phyloP scores from a whole-genome alignment of 805 yeast species.

The Metschnikowia cubensis region DNA sequence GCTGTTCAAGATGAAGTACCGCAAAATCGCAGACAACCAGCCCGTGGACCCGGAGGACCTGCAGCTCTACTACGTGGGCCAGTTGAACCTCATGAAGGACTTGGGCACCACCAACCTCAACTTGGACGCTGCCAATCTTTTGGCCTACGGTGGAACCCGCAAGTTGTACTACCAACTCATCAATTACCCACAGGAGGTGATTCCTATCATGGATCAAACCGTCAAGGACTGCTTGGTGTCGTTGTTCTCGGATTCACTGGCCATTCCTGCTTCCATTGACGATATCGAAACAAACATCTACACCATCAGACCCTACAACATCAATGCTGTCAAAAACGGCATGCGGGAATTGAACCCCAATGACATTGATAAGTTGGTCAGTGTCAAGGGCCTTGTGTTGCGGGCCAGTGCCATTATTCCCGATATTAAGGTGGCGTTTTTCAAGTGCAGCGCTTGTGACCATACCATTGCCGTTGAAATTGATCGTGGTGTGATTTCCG shows the following conservation, averaged over 20 bases:
- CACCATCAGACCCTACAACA: slow-evolving; percentile 85
- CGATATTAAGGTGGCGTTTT: slow-evolving; percentile 96
- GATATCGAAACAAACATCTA: slow-evolving; percentile 78
- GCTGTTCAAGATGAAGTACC: slow-evolving; percentile 74
- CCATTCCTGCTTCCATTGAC: slow-evolving; percentile 38
- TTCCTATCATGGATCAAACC: slow-evolving; percentile 97
- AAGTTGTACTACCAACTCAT: slow-evolving; percentile 81
- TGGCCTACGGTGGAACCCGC: slow-evolving; percentile 69
- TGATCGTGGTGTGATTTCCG: slow-evolving; percentile 91
- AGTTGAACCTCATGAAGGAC: slow-evolving; percentile 68
- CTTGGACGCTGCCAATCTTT: slow-evolving; percentile 75
- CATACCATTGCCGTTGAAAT: slow-evolving; percentile 89
- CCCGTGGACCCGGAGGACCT: slow-evolving; percentile 55
- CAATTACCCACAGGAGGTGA: slow-evolving; percentile 93
- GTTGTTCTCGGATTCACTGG: slow-evolving; percentile 23
- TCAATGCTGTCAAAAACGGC: slow-evolving; percentile 62
- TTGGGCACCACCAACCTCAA: slow-evolving; percentile 80
- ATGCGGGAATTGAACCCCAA: slow-evolving; percentile 92
- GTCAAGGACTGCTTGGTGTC: slow-evolving; percentile 85
- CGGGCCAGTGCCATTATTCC: slow-evolving; percentile 91
- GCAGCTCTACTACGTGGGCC: slow-evolving; percentile 66
- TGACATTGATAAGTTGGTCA: slow-evolving; percentile 89
- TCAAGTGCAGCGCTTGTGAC: slow-evolving; percentile 91
- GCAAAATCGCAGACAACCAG: slow-evolving; percentile 48
- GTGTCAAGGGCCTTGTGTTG: slow-evolving; percentile 85